Percentiles rank a stretch among this genome's conserved stretches.
phyloP scores from a whole-genome alignment of 768 basidiomycete species.

The Xanthoconium stramineum region DNA sequence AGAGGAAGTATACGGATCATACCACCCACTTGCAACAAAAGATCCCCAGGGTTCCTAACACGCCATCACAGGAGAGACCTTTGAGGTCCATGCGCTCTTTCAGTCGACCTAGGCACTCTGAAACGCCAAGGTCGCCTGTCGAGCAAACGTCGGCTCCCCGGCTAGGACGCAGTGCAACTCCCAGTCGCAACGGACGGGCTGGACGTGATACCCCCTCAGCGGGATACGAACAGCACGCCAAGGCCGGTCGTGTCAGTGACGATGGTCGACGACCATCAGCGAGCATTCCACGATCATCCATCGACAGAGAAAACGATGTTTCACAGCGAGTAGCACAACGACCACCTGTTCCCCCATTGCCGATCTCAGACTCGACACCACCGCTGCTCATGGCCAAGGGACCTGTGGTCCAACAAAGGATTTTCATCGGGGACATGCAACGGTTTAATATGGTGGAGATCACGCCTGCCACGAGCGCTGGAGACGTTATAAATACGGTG shows the following conservation, averaged over 20 bases:
- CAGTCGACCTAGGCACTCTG: slow-evolving; percentile 43
- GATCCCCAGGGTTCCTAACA: slow-evolving; percentile 19
- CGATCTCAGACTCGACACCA: slow-evolving; percentile 33
- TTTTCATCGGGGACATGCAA: slow-evolving; percentile 78
- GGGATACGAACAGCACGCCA: slow-evolving; percentile 18
- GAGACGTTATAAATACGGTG: slow-evolving; percentile 67
- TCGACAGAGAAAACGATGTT: slow-evolving; percentile 23
- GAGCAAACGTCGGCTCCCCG: slow-evolving; percentile 29
- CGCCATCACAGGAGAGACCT: slow-evolving; percentile 20
- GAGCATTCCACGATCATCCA: slow-evolving; percentile 18
- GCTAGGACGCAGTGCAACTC: slow-evolving; percentile 36
- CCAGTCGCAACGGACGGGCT: slow-evolving; percentile 12
- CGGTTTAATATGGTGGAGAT: slow-evolving; percentile 75
- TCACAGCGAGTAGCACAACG: slow-evolving; percentile 26
- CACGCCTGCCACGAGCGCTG: slow-evolving; percentile 59
- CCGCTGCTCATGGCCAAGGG: slow-evolving; percentile 28
- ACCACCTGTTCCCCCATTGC: slow-evolving; percentile 39
- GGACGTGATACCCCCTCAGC: slow-evolving; percentile 15
- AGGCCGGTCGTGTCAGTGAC: slow-evolving; percentile 25
- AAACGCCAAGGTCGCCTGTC: slow-evolving; percentile 33
- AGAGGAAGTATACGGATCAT: slow-evolving; percentile 13
- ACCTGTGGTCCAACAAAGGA: slow-evolving; percentile 55
- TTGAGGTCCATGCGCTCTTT: slow-evolving; percentile 60
- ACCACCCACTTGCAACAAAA: slow-evolving; percentile 18
- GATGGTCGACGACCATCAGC: slow-evolving; percentile 24